Evolutionary conservation across 805 yeast species (phyloP).

Genomic region (Ogataea polymorpha): DNA sequence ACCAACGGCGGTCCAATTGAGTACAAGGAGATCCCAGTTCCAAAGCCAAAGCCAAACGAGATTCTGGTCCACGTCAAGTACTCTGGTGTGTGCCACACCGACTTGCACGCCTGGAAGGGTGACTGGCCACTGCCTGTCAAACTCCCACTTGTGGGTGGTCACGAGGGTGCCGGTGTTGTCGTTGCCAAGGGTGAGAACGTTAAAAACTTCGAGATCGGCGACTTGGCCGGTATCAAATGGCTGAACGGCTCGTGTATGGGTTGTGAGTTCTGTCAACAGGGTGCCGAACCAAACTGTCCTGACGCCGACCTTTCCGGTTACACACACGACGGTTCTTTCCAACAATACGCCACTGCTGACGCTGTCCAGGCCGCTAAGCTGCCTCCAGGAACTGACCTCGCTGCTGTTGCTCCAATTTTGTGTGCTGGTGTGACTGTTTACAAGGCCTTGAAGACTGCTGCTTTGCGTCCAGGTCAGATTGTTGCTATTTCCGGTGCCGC

Average conservation of each 20-base stretch:
- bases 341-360: constrained; percentile 85
- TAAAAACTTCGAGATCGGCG: constrained; percentile 65
- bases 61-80: constrained; percentile 72
- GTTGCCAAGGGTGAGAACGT: constrained; percentile 69
- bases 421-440: constrained; percentile 91
- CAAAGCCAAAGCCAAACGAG: constrained; percentile 68
- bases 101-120: constrained; percentile 85
- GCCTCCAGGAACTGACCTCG: constrained; percentile 69
- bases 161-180: constrained; percentile 80
- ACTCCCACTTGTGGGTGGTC: constrained; percentile 75
- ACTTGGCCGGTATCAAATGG: constrained; percentile 77
- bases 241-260: constrained; percentile 66
- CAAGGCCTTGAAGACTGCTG: constrained; percentile 83
- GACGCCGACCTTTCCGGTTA: constrained; percentile 76
- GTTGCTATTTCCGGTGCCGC: constrained; percentile 76
- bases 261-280: constrained; percentile 61
- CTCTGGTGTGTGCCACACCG: constrained; percentile 90
- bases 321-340: constrained; percentile 88
- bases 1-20: constrained; percentile 55
- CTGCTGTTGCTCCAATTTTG: constrained; percentile 74
- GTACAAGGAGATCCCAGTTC: constrained; percentile 71
- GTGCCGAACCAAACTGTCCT: constrained; percentile 68
- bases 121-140: constrained; percentile 78
- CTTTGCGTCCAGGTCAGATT: constrained; percentile 69
- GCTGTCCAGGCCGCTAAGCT: constrained; percentile 82